phyloP scores from a whole-genome alignment of 2,329 filamentous ascomycete genomes.

The Diaporthe citrichinensis region DNA sequence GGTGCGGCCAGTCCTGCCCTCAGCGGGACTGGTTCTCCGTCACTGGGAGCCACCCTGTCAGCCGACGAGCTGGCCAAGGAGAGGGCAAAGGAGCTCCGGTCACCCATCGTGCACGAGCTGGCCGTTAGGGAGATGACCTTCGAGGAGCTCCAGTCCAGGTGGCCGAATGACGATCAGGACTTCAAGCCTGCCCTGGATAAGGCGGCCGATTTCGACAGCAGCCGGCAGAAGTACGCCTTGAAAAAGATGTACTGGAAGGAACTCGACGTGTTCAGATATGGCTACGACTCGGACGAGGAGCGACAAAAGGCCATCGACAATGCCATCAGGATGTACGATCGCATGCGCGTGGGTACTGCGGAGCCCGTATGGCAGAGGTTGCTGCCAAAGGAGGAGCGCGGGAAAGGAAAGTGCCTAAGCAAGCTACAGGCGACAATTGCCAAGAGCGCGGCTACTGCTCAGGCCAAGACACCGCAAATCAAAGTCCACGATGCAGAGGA shows the following conservation, averaged over 20 bases:
- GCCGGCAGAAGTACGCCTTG: conserved; percentile 67
- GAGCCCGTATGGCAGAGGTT: conserved; percentile 74
- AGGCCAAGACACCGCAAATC: conserved; percentile 66
- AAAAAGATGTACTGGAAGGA: conserved; percentile 73
- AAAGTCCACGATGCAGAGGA: conserved; percentile 67
- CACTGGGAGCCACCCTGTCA: conserved; percentile 62
- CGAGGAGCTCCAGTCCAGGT: conserved; percentile 64
- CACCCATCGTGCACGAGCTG: conserved; percentile 72
- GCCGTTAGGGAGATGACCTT: conserved; percentile 67
- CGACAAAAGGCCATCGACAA: conserved; percentile 74
- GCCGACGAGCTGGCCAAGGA: conserved; percentile 69
- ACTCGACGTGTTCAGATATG: conserved; percentile 74
- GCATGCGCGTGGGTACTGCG: conserved; percentile 67
- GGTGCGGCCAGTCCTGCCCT: conserved; percentile 70
- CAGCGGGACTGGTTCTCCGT: conserved; percentile 68
- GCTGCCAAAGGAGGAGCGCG: conserved; percentile 70
- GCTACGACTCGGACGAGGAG: conserved; percentile 67
- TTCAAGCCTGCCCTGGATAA: conserved; percentile 69
- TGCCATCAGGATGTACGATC: conserved; percentile 72
- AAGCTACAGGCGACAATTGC: conserved; percentile 72
- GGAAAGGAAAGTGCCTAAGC: conserved; percentile 72
- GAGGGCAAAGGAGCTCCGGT: conserved; percentile 57
- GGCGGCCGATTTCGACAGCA: conserved; percentile 66
- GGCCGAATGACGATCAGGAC: conserved; percentile 67
- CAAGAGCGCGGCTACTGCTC: conserved; percentile 58